A percentile compares a stretch with the other conserved stretches of the same genome.
phyloP scores from a whole-genome alignment of 805 yeast species.

The Teunomyces kruisii region DNA sequence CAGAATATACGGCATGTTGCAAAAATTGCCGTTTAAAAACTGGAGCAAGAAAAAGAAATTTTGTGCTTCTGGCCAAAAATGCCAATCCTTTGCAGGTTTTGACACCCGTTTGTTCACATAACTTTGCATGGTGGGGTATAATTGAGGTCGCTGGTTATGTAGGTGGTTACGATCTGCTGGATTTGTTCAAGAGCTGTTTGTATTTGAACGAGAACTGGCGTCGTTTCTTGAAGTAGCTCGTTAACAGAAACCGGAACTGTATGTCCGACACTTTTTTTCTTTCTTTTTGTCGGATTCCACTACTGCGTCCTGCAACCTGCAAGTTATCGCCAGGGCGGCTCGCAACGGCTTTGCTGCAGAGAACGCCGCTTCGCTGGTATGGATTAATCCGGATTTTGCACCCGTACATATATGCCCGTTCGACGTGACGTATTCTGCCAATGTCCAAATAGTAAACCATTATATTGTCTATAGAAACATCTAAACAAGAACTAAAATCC shows the following conservation, averaged over 20 bases:
- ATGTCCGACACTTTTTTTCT: too few species aligned
- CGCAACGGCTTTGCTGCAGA: neutral
- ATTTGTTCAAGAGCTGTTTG: too few species aligned
- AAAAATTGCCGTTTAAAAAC: slow-evolving; percentile 1
- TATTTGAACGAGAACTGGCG: too few species aligned
- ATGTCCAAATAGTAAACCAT: neutral
- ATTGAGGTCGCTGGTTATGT: too few species aligned
- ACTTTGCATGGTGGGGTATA: too few species aligned
- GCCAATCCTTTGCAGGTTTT: neutral
- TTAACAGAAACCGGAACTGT: too few species aligned
- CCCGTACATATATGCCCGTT: neutral
- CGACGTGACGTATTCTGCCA: too few species aligned
- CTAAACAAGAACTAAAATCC: neutral
- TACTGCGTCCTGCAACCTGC: too few species aligned
- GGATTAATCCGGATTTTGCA: neutral
- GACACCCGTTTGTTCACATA: neutral
- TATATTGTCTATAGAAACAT: neutral
- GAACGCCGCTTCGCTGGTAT: neutral
- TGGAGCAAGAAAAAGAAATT: neutral
- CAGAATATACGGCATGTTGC: neutral
- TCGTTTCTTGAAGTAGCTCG: too few species aligned
- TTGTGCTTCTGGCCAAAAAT: neutral
- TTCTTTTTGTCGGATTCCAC: too few species aligned
- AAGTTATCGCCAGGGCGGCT: too few species aligned
- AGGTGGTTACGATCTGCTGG: too few species aligned